These are phyloP conservation scores for Aegilops sharonensis DNA, from an alignment of 176 grass and related monocot genomes.

Conservation along the genomic window DNA sequence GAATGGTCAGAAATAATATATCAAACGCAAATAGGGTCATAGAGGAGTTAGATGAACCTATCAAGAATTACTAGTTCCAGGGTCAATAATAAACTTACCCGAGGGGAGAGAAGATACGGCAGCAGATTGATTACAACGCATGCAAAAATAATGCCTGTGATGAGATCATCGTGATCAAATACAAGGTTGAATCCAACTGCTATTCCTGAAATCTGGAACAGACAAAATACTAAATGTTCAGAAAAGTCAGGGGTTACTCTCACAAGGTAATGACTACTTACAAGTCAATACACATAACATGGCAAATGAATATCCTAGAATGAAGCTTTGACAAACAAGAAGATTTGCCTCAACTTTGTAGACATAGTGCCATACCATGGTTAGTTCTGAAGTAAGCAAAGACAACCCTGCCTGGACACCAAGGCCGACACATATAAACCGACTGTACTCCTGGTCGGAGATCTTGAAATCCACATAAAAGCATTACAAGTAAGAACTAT, in stretches of 20 bases:
- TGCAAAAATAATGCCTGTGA: conserved; percentile 45
- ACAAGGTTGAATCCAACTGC: conserved; percentile 65
- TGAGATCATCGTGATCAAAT: conserved; percentile 42
- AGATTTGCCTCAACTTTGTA: background rate
- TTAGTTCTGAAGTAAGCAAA: conserved; percentile 63
- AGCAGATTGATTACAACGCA: conserved; percentile 48
- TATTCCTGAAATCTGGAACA: conserved; percentile 69
- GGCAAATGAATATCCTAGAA: background rate
- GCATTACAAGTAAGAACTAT: background rate
- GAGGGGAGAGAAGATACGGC: conserved; percentile 36
- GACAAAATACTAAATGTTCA: background rate
- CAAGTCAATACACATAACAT: background rate
- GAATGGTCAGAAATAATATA: conserved; percentile 13
- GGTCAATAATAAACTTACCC: conserved; percentile 48
- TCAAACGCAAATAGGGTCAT: conserved; percentile 10
- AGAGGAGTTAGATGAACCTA: background rate
- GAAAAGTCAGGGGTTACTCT: background rate
- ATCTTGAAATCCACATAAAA: conserved; percentile 34
- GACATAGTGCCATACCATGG: conserved; percentile 41
- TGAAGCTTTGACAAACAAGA: background rate
- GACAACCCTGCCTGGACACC: conserved; percentile 62
- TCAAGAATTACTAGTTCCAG: background rate
- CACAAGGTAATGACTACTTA: background rate
- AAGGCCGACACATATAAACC: conserved; percentile 48
- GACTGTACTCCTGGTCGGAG: conserved; percentile 63